Conservation (phyloP, 805 yeast species). For the Metschnikowia gruessii region DNA sequence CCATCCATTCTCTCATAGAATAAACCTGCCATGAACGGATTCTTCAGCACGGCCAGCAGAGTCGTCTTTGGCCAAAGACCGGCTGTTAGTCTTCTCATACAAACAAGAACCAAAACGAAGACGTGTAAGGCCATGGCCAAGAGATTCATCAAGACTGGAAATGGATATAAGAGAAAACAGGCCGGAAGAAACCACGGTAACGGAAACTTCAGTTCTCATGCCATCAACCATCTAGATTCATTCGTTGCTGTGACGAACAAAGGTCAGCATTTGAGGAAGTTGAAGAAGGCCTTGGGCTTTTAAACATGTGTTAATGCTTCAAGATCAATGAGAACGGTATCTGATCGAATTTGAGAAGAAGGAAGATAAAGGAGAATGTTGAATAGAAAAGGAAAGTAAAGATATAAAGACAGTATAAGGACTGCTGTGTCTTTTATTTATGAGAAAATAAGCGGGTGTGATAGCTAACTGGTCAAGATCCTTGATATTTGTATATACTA, state of each 20-base stretch:
- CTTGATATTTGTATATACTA: conserved; percentile 1
- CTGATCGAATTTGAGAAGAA: neutral
- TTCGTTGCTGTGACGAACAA: conserved; percentile 50
- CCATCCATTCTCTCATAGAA: neutral
- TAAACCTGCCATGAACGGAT: conserved; percentile 15
- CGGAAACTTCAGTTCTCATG: conserved; percentile 74
- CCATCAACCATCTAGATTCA: conserved; percentile 57
- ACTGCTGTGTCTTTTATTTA: neutral
- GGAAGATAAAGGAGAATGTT: neutral
- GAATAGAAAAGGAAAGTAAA: neutral
- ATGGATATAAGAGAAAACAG: conserved; percentile 52
- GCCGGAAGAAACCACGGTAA: conserved; percentile 93
- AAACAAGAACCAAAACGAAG: conserved; percentile 53
- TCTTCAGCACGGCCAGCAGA: conserved; percentile 18
- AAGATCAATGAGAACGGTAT: neutral
- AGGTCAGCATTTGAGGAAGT: conserved; percentile 57
- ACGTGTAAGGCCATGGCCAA: conserved; percentile 86
- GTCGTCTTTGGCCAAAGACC: conserved; percentile 22
- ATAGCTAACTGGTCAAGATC: neutral
- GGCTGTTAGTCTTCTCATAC: conserved; percentile 27
- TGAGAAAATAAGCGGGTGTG: neutral
- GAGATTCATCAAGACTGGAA: conserved; percentile 76
- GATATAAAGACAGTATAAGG: neutral
- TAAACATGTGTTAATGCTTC: neutral
- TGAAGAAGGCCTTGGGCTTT: conserved; percentile 46